Evolutionary conservation across 441 rosid species (phyloP).

Genomic region (Erodium trifolium): DNA sequence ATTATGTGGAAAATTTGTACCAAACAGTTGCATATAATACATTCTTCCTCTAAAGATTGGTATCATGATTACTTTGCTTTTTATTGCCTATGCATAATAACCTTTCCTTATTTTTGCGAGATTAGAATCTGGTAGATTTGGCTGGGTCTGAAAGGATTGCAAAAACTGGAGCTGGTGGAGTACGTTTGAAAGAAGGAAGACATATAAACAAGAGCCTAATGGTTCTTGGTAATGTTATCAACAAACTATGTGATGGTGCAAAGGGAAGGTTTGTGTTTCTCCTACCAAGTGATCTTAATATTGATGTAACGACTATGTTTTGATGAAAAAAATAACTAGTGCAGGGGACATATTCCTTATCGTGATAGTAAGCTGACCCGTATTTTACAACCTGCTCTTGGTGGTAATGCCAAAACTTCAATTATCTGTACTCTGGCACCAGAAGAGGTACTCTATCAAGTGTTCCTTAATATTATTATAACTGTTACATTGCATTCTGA

Average conservation of each 20-base stretch:
- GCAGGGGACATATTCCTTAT: conserved; percentile 92
- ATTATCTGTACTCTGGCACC: conserved; percentile 91
- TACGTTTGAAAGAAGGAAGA: conserved; percentile 83
- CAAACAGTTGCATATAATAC: background rate
- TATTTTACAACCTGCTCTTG: conserved; percentile 93
- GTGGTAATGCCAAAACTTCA: conserved; percentile 94
- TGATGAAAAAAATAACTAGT: conserved; percentile 16
- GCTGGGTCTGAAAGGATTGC: conserved; percentile 89
- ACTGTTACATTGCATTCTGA: background rate
- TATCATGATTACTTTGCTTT: background rate
- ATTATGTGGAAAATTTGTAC: background rate
- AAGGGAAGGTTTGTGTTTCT: conserved; percentile 54
- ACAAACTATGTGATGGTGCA: conserved; percentile 71
- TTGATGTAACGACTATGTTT: conserved; percentile 7
- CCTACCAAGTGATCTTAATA: conserved; percentile 3
- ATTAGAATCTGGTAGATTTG: conserved; percentile 82
- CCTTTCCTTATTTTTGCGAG: conserved; percentile 16
- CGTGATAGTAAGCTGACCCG: conserved; percentile 97
- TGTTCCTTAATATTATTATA: background rate
- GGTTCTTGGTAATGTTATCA: conserved; percentile 91
- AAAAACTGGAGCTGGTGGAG: conserved; percentile 86
- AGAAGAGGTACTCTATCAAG: conserved; percentile 56
- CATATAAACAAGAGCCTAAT: conserved; percentile 90
- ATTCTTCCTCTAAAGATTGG: background rate
- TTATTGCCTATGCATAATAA: conserved; percentile 14